Evolutionary conservation across 2,329 filamentous ascomycete genomes (phyloP).

Genomic region (Fusarium subtropicale): DNA sequence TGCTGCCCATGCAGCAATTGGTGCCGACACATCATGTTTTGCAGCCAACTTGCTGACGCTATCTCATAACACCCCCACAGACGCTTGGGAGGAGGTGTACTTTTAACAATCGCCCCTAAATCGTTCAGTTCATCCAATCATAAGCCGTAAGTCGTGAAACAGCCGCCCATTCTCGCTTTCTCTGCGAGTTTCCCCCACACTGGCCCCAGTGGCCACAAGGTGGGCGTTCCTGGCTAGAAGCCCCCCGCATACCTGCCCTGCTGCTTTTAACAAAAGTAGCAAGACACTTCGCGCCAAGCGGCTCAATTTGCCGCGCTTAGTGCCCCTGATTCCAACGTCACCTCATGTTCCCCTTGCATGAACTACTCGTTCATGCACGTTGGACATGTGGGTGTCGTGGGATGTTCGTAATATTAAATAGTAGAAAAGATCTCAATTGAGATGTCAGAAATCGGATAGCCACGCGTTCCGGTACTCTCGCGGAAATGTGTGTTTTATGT

Average conservation of each 20-base stretch:
- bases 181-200: slow-evolving; percentile 39
- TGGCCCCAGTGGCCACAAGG: slow-evolving; percentile 44
- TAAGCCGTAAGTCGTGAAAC: slow-evolving; percentile 63
- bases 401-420: slow-evolving; percentile 29
- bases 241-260: slow-evolving; percentile 45
- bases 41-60: slow-evolving; percentile 39
- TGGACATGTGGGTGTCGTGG: slow-evolving; percentile 35
- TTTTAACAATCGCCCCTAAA: slow-evolving; percentile 55
- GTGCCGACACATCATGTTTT: slow-evolving; percentile 42
- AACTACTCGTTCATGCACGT: slow-evolving; percentile 41
- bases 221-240: slow-evolving; percentile 44
- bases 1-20: slow-evolving; percentile 38
- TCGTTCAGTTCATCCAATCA: slow-evolving; percentile 62
- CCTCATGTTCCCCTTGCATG: slow-evolving; percentile 41
- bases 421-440: slow-evolving; percentile 33
- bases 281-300: slow-evolving; percentile 55
- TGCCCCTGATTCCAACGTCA: slow-evolving; percentile 48
- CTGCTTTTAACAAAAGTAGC: slow-evolving; percentile 55
- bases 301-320: slow-evolving; percentile 51
- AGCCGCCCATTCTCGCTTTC: slow-evolving; percentile 46
- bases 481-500: slow-evolving; percentile 36
- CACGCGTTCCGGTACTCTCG: slow-evolving; percentile 38
- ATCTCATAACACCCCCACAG: slow-evolving; percentile 44
- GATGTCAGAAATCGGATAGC: slow-evolving; percentile 31
- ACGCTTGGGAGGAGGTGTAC: slow-evolving; percentile 57